These are phyloP conservation scores for Cyclotella kingstonii DNA, from an alignment of 108 stramenopile species.

Conservation along the genomic window DNA sequence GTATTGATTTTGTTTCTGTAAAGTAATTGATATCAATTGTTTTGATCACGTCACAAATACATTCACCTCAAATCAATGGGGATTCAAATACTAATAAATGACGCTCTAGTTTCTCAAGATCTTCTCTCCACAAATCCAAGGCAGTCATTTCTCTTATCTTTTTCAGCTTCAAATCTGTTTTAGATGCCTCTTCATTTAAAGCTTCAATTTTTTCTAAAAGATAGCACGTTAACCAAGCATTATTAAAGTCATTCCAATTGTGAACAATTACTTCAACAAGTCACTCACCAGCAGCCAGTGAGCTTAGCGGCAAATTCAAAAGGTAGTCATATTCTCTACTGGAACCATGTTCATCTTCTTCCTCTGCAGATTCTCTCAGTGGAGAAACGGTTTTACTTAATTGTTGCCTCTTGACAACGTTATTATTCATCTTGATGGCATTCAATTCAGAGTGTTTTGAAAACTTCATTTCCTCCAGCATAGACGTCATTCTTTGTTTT, in stretches of 20 bases:
- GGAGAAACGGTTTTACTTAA: not conserved
- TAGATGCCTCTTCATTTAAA: slow-evolving; percentile 62
- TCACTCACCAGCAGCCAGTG: slow-evolving; percentile 49
- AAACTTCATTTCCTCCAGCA: slow-evolving; percentile 66
- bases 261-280: too few relatives aligned
- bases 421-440: slow-evolving; percentile 52
- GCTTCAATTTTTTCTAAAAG: slow-evolving; percentile 68
- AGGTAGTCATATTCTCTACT: slow-evolving; percentile 78
- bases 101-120: slow-evolving; percentile 77
- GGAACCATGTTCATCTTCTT: slow-evolving; percentile 4
- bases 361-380: slow-evolving; percentile 13
- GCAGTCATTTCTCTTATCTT: slow-evolving; percentile 46
- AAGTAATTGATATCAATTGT: too few relatives aligned
- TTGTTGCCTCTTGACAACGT: slow-evolving; percentile 20
- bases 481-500: slow-evolving; percentile 65
- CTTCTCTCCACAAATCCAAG: slow-evolving; percentile 78
- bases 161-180: slow-evolving; percentile 56
- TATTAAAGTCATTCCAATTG: too few relatives aligned
- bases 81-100: slow-evolving; percentile 31
- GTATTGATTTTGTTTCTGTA: too few relatives aligned
- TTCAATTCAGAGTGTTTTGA: slow-evolving; percentile 52
- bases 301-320: slow-evolving; percentile 78
- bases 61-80: slow-evolving; percentile 2
- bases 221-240: too few relatives aligned
- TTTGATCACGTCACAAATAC: not conserved